Percentiles rank a stretch among this genome's conserved stretches.
Conservation (phyloP, 768 basidiomycete species). For the Trametopsis cervina region DNA sequence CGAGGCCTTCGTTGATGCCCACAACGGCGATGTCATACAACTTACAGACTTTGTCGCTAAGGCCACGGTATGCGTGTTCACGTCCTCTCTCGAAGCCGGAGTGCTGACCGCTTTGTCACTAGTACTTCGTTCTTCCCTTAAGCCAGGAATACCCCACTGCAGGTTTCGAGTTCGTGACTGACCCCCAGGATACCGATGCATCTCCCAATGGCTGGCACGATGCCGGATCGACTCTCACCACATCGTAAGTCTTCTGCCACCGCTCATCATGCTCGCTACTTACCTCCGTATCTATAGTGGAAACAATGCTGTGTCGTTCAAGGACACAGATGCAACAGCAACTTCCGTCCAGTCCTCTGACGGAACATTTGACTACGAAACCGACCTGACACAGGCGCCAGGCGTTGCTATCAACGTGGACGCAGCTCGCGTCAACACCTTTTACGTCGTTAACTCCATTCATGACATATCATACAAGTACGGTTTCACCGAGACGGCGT, state of each 20-base stretch:
- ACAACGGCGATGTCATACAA: constrained; percentile 41
- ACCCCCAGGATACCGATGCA: constrained; percentile 46
- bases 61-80: constrained; percentile 28
- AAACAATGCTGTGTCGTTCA: constrained; percentile 34
- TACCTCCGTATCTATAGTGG: constrained; percentile 13
- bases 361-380: constrained; percentile 34
- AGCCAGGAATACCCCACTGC: constrained; percentile 42
- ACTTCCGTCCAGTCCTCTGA: constrained; percentile 32
- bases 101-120: neutral
- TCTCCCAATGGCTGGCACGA: constrained; percentile 56
- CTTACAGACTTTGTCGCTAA: constrained; percentile 46
- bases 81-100: neutral
- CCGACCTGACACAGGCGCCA: constrained; percentile 30
- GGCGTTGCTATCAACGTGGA: constrained; percentile 39
- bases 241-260: constrained; percentile 13
- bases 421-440: constrained; percentile 47
- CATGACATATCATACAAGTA: constrained; percentile 48
- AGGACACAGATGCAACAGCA: constrained; percentile 19
- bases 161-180: constrained; percentile 40
- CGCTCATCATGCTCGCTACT: neutral
- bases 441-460: constrained; percentile 54
- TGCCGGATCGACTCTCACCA: constrained; percentile 26
- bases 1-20: constrained; percentile 54
- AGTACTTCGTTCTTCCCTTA: constrained; percentile 46
- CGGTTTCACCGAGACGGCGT: constrained; percentile 47